A percentile compares a stretch with the other conserved stretches of the same genome.
These are phyloP conservation scores for Ceriops tagal DNA, from an alignment of 345 rosid species.

Conservation along the genomic window DNA sequence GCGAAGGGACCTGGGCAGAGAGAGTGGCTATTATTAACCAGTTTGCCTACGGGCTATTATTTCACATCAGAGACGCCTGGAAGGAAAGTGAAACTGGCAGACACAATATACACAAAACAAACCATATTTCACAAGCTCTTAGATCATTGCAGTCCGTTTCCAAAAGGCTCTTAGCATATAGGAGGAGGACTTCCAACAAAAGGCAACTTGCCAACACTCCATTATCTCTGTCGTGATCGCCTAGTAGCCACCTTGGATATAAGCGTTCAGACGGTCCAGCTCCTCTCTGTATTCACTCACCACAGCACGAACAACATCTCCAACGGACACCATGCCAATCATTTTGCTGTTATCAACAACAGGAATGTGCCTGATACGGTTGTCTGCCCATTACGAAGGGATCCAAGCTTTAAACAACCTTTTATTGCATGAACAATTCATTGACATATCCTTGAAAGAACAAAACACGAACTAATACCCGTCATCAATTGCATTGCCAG, in stretches of 20 bases:
- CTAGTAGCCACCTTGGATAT: conserved; percentile 92
- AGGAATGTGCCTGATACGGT: conserved; percentile 96
- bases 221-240: conserved; percentile 27
- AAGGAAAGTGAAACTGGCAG: too few species aligned
- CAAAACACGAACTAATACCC: conserved; percentile 37
- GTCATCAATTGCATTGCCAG: conserved; percentile 99
- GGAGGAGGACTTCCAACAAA: not conserved
- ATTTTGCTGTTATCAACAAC: conserved; percentile 69
- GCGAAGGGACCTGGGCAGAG: too few species aligned
- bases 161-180: conserved; percentile 24
- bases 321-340: conserved; percentile 98
- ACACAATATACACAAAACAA: too few species aligned
- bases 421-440: not conserved
- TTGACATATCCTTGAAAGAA: not conserved
- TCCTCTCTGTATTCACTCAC: conserved; percentile 90
- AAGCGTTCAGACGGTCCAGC: conserved; percentile 84
- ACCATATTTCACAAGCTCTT: not conserved
- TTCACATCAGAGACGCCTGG: too few species aligned
- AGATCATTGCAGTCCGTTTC: conserved; percentile 16
- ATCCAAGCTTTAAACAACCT: not conserved
- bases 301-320: conserved; percentile 99
- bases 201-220: not conserved
- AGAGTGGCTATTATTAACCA: too few species aligned
- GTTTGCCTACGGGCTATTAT: too few species aligned
- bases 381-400: conserved; percentile 46